Evolutionary conservation across 148 eudicot species (phyloP).

Genomic region (Silene latifolia): DNA sequence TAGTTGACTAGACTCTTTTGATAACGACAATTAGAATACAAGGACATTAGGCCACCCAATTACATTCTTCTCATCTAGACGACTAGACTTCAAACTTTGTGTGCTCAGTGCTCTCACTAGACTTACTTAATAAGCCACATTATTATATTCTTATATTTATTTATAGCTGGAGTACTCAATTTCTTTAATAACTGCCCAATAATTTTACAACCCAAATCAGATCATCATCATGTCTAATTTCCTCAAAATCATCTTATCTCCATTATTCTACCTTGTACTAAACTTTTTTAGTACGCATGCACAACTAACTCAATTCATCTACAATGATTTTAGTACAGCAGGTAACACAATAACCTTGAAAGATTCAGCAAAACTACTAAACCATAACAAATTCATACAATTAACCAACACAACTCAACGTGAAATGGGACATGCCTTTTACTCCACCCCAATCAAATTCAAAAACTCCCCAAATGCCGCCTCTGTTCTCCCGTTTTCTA

Average conservation of each 20-base stretch:
- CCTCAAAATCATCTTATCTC: background rate
- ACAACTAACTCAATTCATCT: slow-evolving; percentile 13
- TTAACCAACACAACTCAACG: slow-evolving; percentile 33
- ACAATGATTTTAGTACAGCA: slow-evolving; percentile 19
- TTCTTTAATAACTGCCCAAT: background rate
- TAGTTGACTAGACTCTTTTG: background rate
- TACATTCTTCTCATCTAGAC: background rate
- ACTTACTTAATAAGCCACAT: background rate
- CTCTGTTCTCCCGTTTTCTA: slow-evolving; percentile 35
- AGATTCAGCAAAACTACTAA: slow-evolving; percentile 15
- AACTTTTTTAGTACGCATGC: background rate
- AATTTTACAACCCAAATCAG: background rate
- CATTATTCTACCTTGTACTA: slow-evolving; percentile 1
- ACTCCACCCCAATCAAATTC: slow-evolving; percentile 23
- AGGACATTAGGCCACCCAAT: background rate
- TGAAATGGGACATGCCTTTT: slow-evolving; percentile 40
- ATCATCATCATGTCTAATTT: background rate
- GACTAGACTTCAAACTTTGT: background rate
- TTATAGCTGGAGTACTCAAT: background rate
- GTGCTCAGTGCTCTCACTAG: background rate
- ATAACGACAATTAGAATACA: background rate
- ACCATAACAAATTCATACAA: slow-evolving; percentile 28
- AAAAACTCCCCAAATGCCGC: slow-evolving; percentile 18
- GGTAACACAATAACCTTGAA: slow-evolving; percentile 1
- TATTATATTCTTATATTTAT: background rate